Base-by-base conservation (phyloP, 352 stramenopile species). In the Pythium insidiosum region DNA sequence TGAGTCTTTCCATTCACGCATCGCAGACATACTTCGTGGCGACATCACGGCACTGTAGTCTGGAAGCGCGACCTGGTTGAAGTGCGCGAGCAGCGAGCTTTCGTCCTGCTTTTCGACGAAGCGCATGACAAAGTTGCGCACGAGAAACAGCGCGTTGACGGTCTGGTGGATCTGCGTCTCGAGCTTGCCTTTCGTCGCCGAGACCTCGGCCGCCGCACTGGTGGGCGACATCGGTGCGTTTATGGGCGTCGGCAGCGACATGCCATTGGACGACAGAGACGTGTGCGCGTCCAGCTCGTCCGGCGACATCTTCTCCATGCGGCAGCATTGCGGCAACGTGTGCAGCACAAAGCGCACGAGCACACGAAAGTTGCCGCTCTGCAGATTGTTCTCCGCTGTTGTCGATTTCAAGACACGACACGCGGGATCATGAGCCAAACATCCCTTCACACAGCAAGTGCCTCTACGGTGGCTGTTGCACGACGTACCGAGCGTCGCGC, bases 331-430 rank as follows among this genome's bases (percentile, higher is more conserved):
- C 33, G 70, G 66, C 47, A 88, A 56, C 42, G 46, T 19, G 21
- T 84, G 68, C 28, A 83, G 70, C 43, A 68, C 63, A 35, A 61
- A 68, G 18, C 74, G 79, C 43, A 88, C 47, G 50, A 91, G 50
- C 38, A 89, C 73, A 23, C 72, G 69, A 43, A 89, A 91, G 55
- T 91, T 91, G 29, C 79, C 74, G 0, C 73, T 88, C 16, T 50
- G 47, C 22, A 84, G 50, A 36, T 61, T 91, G 59, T 91, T 88
- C 34, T 69, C 59, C 7, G 60, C 78, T 90, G 22, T 11, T 29
- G 9, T n/a, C n/a, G n/a, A n/a, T n/a, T n/a, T n/a, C n/a, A n/a
- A n/a, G 6, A 1, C 20, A 23, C 11, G n/a, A 29, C 25, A 29
- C 41, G 47, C 24, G n/a, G 12, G 9, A n/a, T 12, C 12, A 36